phyloP scores from a whole-genome alignment of 2,329 filamentous ascomycete genomes.

The Exophiala bonariae region DNA sequence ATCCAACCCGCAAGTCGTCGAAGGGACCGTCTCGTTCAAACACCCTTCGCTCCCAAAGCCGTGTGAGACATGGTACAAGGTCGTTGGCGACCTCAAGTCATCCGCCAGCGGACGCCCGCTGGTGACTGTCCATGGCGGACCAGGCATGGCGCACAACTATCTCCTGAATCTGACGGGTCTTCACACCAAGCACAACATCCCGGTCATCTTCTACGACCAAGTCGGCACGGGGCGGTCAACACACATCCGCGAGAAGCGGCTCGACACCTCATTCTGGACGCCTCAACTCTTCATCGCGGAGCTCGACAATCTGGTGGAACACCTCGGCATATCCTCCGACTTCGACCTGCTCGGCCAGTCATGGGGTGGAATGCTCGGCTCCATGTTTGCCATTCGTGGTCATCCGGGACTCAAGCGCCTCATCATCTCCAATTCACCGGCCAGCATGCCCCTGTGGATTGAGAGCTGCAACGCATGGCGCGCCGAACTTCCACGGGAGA shows the following conservation, averaged over 20 bases:
- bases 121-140: constrained; percentile 47
- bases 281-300: constrained; percentile 50
- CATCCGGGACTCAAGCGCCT: constrained; percentile 40
- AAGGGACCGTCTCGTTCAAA: constrained; percentile 31
- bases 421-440: constrained; percentile 35
- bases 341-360: constrained; percentile 52
- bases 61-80: constrained; percentile 41
- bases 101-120: constrained; percentile 31
- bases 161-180: constrained; percentile 42
- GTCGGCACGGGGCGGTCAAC: constrained; percentile 53
- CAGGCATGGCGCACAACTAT: constrained; percentile 49
- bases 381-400: constrained; percentile 40
- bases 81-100: constrained; percentile 37
- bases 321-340: constrained; percentile 39
- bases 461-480: constrained; percentile 27
- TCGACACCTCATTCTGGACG: constrained; percentile 50
- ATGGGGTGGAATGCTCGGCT: constrained; percentile 56
- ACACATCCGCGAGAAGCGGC: constrained; percentile 46
- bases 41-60: constrained; percentile 34
- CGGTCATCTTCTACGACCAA: constrained; percentile 57
- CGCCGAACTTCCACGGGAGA: constrained; percentile 25
- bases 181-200: constrained; percentile 37
- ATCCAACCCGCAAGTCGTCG: neutral
- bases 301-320: constrained; percentile 48
- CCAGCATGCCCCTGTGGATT: constrained; percentile 30